Percentiles rank a stretch among this genome's conserved stretches.
These are phyloP conservation scores for Trametes coccinea DNA, from an alignment of 768 basidiomycete species.

Conservation along the genomic window DNA sequence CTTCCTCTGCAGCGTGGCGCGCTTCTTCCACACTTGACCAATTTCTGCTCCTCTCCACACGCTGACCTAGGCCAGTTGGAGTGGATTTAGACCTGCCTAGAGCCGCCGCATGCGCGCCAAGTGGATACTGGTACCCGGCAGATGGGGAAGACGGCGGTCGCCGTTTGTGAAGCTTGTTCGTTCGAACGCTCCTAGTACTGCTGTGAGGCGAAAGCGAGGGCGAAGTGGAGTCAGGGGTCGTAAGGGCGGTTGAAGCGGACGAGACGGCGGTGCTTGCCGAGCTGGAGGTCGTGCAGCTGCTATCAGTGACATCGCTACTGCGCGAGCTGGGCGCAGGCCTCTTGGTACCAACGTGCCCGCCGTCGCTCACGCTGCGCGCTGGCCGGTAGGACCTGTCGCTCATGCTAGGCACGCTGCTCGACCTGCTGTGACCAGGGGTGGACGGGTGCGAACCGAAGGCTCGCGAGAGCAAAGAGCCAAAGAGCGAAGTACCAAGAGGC, in stretches of 20 bases:
- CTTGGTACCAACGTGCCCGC: background rate
- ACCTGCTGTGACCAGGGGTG: constrained; percentile 1
- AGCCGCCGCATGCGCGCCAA: background rate
- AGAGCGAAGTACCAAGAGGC: constrained; percentile 7
- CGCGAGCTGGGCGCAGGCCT: constrained; percentile 14
- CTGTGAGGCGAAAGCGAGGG: constrained; percentile 18
- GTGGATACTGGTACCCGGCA: constrained; percentile 12
- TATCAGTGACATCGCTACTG: constrained; percentile 16
- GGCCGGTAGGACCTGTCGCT: constrained; percentile 12
- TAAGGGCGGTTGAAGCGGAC: constrained; percentile 19
- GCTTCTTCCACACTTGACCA: constrained; percentile 21
- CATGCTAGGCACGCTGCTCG: constrained; percentile 11
- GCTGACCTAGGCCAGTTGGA: constrained; percentile 18
- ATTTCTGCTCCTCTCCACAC: constrained; percentile 12
- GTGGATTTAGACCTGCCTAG: constrained; percentile 23
- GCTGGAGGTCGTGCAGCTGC: constrained; percentile 15
- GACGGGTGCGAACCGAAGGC: constrained; percentile 11
- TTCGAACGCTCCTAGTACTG: constrained; percentile 7
- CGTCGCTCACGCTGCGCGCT: constrained; percentile 20
- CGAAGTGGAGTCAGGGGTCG: constrained; percentile 22
- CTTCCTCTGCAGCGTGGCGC: constrained; percentile 14
- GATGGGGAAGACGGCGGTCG: constrained; percentile 21
- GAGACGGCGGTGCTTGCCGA: constrained; percentile 13
- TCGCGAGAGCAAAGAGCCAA: constrained; percentile 10
- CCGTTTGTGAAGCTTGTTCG: constrained; percentile 25